These are phyloP conservation scores for Ceratobasidium sp. DNA, from an alignment of 1,284 basidiomycete species.

Conservation along the genomic window DNA sequence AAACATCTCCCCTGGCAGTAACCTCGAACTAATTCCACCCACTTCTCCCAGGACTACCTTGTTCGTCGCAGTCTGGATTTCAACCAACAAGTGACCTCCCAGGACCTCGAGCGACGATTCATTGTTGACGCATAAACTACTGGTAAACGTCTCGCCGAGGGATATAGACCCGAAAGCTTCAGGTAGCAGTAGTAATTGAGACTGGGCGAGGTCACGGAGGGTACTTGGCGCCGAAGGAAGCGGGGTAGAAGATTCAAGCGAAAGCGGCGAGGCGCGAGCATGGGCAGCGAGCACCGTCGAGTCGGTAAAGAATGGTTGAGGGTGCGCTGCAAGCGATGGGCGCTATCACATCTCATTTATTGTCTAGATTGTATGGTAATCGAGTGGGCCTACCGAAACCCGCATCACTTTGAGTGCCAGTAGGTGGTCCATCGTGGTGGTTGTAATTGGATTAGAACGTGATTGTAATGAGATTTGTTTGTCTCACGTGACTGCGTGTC, in stretches of 20 bases:
- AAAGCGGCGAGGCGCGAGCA: constrained; percentile 76
- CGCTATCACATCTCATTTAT: constrained; percentile 54
- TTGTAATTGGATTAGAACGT: background rate
- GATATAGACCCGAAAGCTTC: constrained; percentile 80
- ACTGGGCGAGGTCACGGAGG: constrained; percentile 72
- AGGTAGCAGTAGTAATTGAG: constrained; percentile 74
- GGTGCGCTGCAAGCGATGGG: constrained; percentile 72
- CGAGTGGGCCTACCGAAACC: constrained; percentile 63
- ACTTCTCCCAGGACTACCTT: constrained; percentile 69
- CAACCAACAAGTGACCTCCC: constrained; percentile 61
- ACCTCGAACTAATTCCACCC: constrained; percentile 57
- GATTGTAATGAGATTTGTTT: background rate
- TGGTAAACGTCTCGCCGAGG: constrained; percentile 80
- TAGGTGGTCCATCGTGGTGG: constrained; percentile 58
- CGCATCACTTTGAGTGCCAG: constrained; percentile 82
- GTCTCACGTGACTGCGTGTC: constrained; percentile 15
- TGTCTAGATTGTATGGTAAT: constrained; percentile 41
- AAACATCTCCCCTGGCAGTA: constrained; percentile 59
- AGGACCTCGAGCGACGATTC: constrained; percentile 55
- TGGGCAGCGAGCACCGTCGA: constrained; percentile 78
- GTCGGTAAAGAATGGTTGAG: constrained; percentile 84
- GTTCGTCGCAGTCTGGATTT: constrained; percentile 76
- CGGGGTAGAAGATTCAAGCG: constrained; percentile 68
- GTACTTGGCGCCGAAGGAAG: constrained; percentile 78
- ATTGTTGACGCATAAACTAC: constrained; percentile 79